A percentile compares a stretch with the other conserved stretches of the same genome.
Conservation (phyloP, 2,329 filamentous ascomycete genomes). For the Purpureocillium takamizusanense region DNA sequence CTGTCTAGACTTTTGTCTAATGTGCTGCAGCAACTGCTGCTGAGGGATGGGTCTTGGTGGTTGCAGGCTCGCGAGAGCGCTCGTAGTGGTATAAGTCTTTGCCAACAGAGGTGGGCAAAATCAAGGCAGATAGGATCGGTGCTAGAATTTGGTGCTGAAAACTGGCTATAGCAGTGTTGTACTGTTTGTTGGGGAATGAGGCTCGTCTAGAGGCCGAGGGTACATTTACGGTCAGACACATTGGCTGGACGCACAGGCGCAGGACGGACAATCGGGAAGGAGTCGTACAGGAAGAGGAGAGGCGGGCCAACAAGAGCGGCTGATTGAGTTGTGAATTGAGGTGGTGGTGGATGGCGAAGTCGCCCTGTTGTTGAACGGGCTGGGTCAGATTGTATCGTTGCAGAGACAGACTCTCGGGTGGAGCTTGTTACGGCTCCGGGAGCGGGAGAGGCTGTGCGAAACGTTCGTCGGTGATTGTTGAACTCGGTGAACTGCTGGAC, state of each 20-base stretch:
- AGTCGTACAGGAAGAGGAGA: background rate
- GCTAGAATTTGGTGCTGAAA: too few species aligned
- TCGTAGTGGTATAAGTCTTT: too few species aligned
- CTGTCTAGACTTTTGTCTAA: conserved; percentile 2
- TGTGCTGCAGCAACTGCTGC: background rate
- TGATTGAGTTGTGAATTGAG: conserved; percentile 1
- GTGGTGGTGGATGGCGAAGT: conserved; percentile 7
- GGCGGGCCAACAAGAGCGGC: too few species aligned
- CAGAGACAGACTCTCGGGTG: conserved; percentile 27
- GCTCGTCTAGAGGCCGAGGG: background rate
- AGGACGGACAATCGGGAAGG: background rate
- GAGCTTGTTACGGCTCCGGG: conserved; percentile 10
- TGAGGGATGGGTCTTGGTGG: conserved; percentile 1
- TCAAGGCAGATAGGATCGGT: too few species aligned
- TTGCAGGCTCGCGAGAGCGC: too few species aligned
- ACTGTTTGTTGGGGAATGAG: background rate
- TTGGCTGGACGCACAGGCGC: background rate
- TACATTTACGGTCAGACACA: background rate
- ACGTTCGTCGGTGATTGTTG: conserved; percentile 50
- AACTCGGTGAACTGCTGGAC: conserved; percentile 81
- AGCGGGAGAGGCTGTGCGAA: conserved; percentile 49
- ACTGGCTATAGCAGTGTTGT: too few species aligned
- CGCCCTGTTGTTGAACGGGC: conserved; percentile 18
- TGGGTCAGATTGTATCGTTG: conserved; percentile 21
- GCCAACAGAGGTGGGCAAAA: too few species aligned